Evolutionary conservation across 2,329 filamentous ascomycete species (phyloP).

Genomic region (Alternaria infectoria): DNA sequence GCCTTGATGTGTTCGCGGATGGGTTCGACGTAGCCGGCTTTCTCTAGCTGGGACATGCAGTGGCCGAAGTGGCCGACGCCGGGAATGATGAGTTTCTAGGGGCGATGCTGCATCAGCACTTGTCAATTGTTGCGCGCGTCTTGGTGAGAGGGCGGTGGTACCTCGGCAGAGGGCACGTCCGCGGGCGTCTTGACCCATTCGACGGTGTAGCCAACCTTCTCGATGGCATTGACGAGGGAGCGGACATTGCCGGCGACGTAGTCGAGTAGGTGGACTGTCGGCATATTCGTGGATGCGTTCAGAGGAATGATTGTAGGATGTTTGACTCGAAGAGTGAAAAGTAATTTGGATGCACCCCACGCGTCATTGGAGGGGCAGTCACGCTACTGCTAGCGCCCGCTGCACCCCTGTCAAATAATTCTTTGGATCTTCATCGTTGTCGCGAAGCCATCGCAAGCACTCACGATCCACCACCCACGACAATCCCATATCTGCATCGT

Average conservation of each 20-base stretch:
- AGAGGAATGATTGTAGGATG: neutral
- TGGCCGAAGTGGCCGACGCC: conserved; percentile 98
- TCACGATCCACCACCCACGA: neutral
- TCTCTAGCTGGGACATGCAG: conserved; percentile 83
- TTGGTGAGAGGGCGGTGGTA: conserved; percentile 48
- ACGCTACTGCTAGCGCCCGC: conserved; percentile 19
- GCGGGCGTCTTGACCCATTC: conserved; percentile 88
- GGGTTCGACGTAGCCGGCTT: conserved; percentile 82
- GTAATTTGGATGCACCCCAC: conserved; percentile 17
- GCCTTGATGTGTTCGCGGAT: conserved; percentile 81
- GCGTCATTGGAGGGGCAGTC: conserved; percentile 16
- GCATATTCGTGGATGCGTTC: conserved; percentile 59
- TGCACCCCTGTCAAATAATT: conserved; percentile 17
- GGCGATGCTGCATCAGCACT: conserved; percentile 40
- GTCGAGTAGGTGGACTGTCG: conserved; percentile 79
- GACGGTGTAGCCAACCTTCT: conserved; percentile 90
- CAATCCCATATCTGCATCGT: neutral
- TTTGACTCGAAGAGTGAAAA: conserved; percentile 7
- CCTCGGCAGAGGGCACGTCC: conserved; percentile 84
- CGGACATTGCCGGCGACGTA: conserved; percentile 97
- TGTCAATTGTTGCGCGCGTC: conserved; percentile 34
- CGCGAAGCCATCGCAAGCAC: conserved; percentile 1
- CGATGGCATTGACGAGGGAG: conserved; percentile 95
- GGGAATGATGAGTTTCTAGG: conserved; percentile 88
- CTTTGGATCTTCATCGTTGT: conserved; percentile 22